Evolutionary conservation across 371 early-diverging fungal genomes (phyloP).

Genomic region (Dichotomocladium elegans): DNA sequence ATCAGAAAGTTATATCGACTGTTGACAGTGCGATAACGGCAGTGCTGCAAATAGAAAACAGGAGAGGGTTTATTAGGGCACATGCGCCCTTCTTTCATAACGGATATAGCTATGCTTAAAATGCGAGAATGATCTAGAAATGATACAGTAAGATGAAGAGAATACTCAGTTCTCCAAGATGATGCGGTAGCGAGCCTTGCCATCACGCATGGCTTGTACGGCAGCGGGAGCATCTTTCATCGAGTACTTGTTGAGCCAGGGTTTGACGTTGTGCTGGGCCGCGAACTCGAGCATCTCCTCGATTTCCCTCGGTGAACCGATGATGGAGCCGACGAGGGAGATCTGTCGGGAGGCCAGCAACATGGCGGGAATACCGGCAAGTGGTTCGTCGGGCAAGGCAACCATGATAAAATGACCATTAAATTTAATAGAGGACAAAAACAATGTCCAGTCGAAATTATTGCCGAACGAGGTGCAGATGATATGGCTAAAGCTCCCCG

Average conservation of each 20-base stretch:
- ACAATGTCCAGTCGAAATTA: slow-evolving; percentile 35
- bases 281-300: slow-evolving; percentile 72
- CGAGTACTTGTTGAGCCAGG: slow-evolving; percentile 61
- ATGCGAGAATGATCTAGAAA: no score
- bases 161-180: slow-evolving; percentile 41
- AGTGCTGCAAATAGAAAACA: no score
- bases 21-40: no score
- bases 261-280: slow-evolving; percentile 54
- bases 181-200: slow-evolving; percentile 64
- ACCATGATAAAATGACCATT: slow-evolving; percentile 54
- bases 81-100: no score
- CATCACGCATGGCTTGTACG: slow-evolving; percentile 52
- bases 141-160: no score
- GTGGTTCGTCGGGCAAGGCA: slow-evolving; percentile 52
- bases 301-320: slow-evolving; percentile 56
- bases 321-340: slow-evolving; percentile 60
- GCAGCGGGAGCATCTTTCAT: slow-evolving; percentile 64
- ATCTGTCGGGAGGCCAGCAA: slow-evolving; percentile 37
- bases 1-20: no score
- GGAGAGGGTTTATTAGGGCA: no score
- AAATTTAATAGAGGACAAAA: slow-evolving; percentile 33
- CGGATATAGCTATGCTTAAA: no score
- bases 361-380: slow-evolving; percentile 27
- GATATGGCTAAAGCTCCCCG: slow-evolving; percentile 15
- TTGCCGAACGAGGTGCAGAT: slow-evolving; percentile 38